Percentiles rank a stretch among this genome's conserved stretches.
phyloP scores from a whole-genome alignment of 352 stramenopile species.

The Globisporangium abappressorium region DNA sequence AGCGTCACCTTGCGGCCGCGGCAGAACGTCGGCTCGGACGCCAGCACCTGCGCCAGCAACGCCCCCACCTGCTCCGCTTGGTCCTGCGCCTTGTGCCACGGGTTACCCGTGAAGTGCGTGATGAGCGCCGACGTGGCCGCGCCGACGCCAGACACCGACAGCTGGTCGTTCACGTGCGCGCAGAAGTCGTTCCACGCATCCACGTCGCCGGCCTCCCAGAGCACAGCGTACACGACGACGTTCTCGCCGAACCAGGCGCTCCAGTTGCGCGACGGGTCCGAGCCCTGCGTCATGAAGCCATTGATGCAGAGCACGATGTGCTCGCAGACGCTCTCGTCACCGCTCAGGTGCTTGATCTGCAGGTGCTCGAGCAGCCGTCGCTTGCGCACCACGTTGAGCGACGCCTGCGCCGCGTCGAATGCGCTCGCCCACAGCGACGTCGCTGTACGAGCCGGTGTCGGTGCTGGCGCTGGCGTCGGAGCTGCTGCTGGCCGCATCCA shows the following conservation, averaged over 20 bases:
- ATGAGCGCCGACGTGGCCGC: constrained; percentile 55
- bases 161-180: constrained; percentile 63
- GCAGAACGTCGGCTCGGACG: constrained; percentile 42
- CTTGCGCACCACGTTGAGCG: constrained; percentile 65
- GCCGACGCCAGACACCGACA: constrained; percentile 26
- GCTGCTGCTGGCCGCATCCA: constrained; percentile 42
- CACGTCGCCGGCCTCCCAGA: constrained; percentile 76
- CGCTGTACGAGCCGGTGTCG: neutral
- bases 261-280: constrained; percentile 69
- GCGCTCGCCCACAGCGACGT: constrained; percentile 64
- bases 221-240: constrained; percentile 60
- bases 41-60: constrained; percentile 66
- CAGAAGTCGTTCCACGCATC: constrained; percentile 80
- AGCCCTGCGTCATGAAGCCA: constrained; percentile 83
- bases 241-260: constrained; percentile 36
- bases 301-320: constrained; percentile 82
- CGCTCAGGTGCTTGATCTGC: constrained; percentile 56
- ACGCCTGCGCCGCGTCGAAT: constrained; percentile 70
- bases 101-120: constrained; percentile 76
- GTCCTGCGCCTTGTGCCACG: constrained; percentile 80
- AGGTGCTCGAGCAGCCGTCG: constrained; percentile 68
- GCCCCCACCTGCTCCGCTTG: constrained; percentile 78
- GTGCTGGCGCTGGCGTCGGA: constrained; percentile 1
- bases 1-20: constrained; percentile 59
- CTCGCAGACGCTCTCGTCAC: constrained; percentile 48